Evolutionary conservation across 768 basidiomycete genomes (phyloP), one percentile per base, ranked within the genome.

Genomic region (Mycena leptocephala): DNA sequence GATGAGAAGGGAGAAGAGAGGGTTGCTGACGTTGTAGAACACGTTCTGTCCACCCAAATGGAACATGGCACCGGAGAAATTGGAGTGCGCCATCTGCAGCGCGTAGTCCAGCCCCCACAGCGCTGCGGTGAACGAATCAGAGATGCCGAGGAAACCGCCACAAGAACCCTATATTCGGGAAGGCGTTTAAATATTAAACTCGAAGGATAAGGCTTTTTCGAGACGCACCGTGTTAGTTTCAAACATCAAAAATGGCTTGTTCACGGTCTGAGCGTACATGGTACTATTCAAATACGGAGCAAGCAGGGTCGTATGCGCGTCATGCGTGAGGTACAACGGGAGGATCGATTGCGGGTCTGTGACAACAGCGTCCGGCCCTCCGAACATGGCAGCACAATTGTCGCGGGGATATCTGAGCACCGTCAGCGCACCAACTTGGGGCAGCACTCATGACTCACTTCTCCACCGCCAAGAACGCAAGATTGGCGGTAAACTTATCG

Each of bases 121-220:
- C 37, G 89, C 86, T 8, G 88, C 87, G 6, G 87, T 88, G 69
- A 91, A 91, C 56, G 85, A 86, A 77, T 91, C 89, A 51, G 86
- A 88, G 69, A 92, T 77, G 5, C 90, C 90, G 20, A 87, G 81
- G 79, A 90, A 90, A n/a, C 90, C 91, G 72, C 89, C 89, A 80
- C 91, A 92, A 59, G 86, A 87, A 0, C 89, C 90, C 10, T 88
- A 14, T 28, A 11, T n/a, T 9, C 18, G 87, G 77, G 89, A 90
- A 43, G 20, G 20, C 5, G 28, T 6, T 26, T 53, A 10, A 14
- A n/a, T 0, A 10, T 6, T 5, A 35, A 35, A 48, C 2, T 7
- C 43, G n/a, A 33, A 6, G 11, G 30, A 22, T n/a, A n/a, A n/a
- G n/a, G n/a, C n/a, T n/a, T n/a, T n/a, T n/a, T n/a, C 9, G 33